A percentile compares a stretch with the other conserved stretches of the same genome.
Evolutionary conservation across 805 yeast species (phyloP).

Genomic region (Candida quercuum): DNA sequence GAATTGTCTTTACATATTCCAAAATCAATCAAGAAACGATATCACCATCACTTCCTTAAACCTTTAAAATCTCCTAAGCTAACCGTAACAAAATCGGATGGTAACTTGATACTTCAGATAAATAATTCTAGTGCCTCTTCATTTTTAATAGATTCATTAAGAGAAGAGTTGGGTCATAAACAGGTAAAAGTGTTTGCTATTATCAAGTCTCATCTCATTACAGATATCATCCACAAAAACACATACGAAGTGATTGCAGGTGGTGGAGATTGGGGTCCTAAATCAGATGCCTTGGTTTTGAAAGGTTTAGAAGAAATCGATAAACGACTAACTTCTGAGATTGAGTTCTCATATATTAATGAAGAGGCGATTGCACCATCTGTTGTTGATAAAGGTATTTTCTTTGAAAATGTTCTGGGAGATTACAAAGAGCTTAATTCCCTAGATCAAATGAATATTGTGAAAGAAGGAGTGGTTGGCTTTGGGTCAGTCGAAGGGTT

Average conservation of each 20-base stretch:
- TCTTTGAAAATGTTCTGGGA: not conserved
- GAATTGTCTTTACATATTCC: not conserved
- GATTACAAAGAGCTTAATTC: not conserved
- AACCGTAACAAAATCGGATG: constrained; percentile 2
- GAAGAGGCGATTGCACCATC: not conserved
- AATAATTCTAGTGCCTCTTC: constrained; percentile 5
- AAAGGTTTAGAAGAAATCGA: not conserved
- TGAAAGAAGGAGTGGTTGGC: not conserved
- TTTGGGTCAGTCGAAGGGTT: not conserved
- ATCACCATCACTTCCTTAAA: not conserved
- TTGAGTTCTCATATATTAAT: not conserved
- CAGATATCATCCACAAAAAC: not conserved
- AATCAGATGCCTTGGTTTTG: constrained; percentile 3
- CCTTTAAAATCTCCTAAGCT: not conserved
- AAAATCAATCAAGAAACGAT: not conserved
- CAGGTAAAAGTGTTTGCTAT: constrained; percentile 4
- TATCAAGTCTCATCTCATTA: not conserved
- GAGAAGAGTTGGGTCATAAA: not conserved
- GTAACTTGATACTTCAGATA: constrained; percentile 3
- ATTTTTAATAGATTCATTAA: constrained; percentile 2
- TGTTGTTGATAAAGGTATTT: not conserved
- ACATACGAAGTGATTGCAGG: constrained; percentile 8
- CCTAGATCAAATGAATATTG: not conserved
- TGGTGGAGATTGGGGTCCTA: constrained; percentile 12
- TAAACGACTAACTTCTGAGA: not conserved